Conservation (phyloP, 768 basidiomycete genomes). For the Mycena haematopus region DNA sequence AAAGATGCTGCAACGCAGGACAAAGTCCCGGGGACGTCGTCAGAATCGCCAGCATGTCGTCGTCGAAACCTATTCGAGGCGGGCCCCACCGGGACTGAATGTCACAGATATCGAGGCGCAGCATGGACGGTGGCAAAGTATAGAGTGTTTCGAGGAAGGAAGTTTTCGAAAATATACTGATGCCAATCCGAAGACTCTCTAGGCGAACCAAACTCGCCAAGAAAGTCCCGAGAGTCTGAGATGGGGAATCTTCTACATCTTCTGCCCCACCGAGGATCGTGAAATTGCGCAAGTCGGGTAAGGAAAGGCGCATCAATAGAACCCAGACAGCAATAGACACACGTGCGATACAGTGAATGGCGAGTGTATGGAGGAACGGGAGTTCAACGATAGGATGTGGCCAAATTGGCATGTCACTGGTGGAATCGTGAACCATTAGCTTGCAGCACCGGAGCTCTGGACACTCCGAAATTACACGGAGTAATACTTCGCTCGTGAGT, state of each 20-base stretch:
- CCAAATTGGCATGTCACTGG: background rate
- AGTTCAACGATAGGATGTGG: background rate
- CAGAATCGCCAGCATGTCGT: background rate
- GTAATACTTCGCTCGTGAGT: background rate
- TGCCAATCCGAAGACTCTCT: background rate
- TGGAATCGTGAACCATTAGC: background rate
- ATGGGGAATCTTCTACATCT: no score
- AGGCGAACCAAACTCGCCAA: background rate
- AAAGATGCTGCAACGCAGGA: background rate
- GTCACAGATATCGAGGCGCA: background rate
- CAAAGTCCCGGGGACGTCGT: background rate
- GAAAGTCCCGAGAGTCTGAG: background rate
- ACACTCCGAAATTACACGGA: background rate
- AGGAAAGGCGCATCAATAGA: background rate
- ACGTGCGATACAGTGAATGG: background rate
- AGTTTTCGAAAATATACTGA: background rate
- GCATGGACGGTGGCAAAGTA: background rate
- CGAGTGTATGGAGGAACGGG: no score
- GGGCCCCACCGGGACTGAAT: no score
- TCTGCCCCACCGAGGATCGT: background rate
- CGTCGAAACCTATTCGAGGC: background rate
- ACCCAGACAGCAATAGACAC: background rate
- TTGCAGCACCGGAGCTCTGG: no score
- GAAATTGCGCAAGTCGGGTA: background rate
- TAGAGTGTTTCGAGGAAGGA: background rate